These are phyloP conservation scores for Komagataella ulmi DNA, from an alignment of 805 yeast genomes.

Conservation along the genomic window DNA sequence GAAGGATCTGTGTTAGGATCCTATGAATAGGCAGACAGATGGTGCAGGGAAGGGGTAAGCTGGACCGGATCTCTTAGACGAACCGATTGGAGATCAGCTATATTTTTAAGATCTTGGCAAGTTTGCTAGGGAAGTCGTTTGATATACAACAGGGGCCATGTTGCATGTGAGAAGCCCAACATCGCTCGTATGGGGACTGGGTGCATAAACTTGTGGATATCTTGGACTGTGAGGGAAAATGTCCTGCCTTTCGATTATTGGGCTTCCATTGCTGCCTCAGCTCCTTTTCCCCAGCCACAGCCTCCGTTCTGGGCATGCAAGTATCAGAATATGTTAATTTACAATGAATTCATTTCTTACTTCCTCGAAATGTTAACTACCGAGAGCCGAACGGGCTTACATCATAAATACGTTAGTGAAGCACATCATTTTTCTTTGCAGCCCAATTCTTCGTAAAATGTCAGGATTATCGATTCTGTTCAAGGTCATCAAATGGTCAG, in stretches of 20 bases:
- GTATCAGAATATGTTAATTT: neutral
- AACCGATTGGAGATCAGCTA: too few species aligned
- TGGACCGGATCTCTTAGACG: too few species aligned
- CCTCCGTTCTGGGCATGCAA: neutral
- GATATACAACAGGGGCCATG: neutral
- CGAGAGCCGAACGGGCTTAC: neutral
- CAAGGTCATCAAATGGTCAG: conserved; percentile 1
- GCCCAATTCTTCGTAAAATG: neutral
- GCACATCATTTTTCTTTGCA: neutral
- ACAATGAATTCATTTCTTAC: too few species aligned
- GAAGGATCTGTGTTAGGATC: neutral
- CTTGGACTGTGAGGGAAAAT: too few species aligned
- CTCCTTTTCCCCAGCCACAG: neutral
- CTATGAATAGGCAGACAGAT: neutral
- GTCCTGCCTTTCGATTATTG: too few species aligned
- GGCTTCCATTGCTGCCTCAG: too few species aligned
- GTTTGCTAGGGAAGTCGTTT: too few species aligned
- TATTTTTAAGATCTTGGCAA: too few species aligned
- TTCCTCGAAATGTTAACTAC: neutral
- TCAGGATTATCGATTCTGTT: neutral
- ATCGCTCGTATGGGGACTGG: neutral
- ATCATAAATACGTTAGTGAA: neutral
- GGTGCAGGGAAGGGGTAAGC: neutral
- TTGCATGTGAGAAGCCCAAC: neutral
- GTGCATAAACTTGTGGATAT: too few species aligned